phyloP scores from a whole-genome alignment of 2,329 filamentous ascomycete species.

The Pyrenochaeta sp. region DNA sequence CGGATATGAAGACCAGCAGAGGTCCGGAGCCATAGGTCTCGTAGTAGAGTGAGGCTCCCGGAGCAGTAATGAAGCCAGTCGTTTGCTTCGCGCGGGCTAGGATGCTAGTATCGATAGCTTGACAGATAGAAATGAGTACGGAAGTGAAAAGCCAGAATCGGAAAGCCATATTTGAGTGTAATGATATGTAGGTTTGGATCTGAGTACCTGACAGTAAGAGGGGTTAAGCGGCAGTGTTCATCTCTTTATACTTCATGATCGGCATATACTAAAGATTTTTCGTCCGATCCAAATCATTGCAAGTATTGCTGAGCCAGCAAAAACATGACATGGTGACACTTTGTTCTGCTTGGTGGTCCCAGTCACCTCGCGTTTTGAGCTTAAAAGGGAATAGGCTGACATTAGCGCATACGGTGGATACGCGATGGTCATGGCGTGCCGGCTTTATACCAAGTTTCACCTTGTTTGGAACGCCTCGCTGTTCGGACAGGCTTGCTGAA shows the following conservation, averaged over 20 bases:
- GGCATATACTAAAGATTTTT: background rate
- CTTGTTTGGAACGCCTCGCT: no score
- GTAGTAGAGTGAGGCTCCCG: slow-evolving; percentile 40
- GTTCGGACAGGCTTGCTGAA: no score
- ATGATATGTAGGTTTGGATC: background rate
- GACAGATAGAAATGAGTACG: background rate
- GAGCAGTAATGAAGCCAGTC: slow-evolving; percentile 22
- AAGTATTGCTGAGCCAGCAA: background rate
- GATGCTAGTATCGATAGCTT: background rate
- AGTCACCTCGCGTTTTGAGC: background rate
- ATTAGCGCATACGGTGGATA: background rate
- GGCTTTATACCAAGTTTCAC: no score
- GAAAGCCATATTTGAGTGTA: slow-evolving; percentile 1
- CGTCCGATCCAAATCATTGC: background rate
- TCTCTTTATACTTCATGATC: background rate
- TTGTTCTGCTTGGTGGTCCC: background rate
- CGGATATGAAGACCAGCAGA: slow-evolving; percentile 41
- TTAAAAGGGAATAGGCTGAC: background rate
- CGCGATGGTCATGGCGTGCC: no score
- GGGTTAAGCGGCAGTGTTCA: background rate
- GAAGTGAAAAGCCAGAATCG: background rate
- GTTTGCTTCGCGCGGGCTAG: background rate
- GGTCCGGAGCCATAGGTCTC: slow-evolving; percentile 38
- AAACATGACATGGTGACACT: background rate
- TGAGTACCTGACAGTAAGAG: background rate